A percentile compares a stretch with the other conserved stretches of the same genome.
Evolutionary conservation across 1,284 basidiomycete species (phyloP).

Genomic region (Heterobasidion annosum): DNA sequence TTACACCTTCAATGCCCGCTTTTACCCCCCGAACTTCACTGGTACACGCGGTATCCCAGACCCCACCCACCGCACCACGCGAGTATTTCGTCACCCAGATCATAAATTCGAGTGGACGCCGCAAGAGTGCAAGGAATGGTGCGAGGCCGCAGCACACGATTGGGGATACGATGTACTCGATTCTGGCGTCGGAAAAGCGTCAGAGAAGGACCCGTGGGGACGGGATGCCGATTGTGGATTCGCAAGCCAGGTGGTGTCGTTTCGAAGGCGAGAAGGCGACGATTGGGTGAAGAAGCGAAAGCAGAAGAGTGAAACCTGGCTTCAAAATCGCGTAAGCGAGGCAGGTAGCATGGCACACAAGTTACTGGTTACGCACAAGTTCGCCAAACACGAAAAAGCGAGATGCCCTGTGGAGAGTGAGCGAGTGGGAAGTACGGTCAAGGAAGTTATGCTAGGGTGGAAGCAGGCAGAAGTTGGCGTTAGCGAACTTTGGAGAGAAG

Average conservation of each 20-base stretch:
- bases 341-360: conserved; percentile 30
- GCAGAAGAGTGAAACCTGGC: conserved; percentile 22
- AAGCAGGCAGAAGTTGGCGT: conserved; percentile 40
- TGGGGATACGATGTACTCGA: conserved; percentile 70
- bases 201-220: conserved; percentile 59
- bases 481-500: conserved; percentile 66
- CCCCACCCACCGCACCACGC: conserved; percentile 65
- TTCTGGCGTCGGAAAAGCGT: conserved; percentile 44
- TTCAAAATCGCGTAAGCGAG: conserved; percentile 14
- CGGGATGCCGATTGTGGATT: conserved; percentile 53
- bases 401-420: conserved; percentile 29
- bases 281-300: conserved; percentile 23
- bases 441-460: conserved; percentile 43
- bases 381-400: conserved; percentile 40
- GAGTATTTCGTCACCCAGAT: conserved; percentile 73
- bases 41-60: conserved; percentile 59
- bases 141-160: conserved; percentile 44
- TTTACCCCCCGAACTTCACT: conserved; percentile 35
- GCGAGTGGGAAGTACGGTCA: conserved; percentile 44
- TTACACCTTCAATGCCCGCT: conserved; percentile 84
- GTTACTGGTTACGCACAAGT: conserved; percentile 40
- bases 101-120: conserved; percentile 93
- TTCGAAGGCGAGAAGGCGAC: conserved; percentile 37
- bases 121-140: conserved; percentile 75
- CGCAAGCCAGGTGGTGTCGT: conserved; percentile 69